phyloP scores from a whole-genome alignment of 331 rosid species.

The Acacia concinna region DNA sequence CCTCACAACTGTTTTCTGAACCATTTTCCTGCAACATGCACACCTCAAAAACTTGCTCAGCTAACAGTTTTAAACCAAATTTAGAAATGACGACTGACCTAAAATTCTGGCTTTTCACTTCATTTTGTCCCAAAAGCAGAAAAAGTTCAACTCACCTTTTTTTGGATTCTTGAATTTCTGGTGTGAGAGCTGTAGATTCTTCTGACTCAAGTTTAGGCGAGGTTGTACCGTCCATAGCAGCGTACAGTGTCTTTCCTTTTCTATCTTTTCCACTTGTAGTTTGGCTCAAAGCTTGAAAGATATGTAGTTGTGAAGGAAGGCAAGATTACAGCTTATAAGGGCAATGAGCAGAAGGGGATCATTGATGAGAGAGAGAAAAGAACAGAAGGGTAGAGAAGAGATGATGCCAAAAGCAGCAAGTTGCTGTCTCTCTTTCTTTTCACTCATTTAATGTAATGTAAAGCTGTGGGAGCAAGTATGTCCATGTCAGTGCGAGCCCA shows the following conservation, averaged over 20 bases:
- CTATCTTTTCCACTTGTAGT: background rate
- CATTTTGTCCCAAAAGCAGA: background rate
- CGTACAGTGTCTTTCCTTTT: background rate
- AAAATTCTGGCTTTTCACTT: background rate
- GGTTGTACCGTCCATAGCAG: conserved; percentile 44
- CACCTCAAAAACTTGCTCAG: conserved; percentile 13
- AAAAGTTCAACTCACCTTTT: conserved; percentile 42
- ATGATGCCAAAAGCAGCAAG: conserved; percentile 50
- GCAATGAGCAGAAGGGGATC: background rate
- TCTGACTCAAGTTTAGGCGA: conserved; percentile 51
- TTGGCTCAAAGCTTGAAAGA: conserved; percentile 14
- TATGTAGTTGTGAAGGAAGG: conserved; percentile 28
- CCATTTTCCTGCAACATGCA: conserved; percentile 58
- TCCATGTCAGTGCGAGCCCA: conserved; percentile 48
- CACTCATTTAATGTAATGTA: conserved; percentile 63
- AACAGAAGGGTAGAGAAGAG: conserved; percentile 31
- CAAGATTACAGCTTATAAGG: background rate
- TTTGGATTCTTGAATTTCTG: conserved; percentile 60
- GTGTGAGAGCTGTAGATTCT: conserved; percentile 32
- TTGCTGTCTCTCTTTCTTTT: conserved; percentile 53
- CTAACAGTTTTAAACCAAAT: conserved; percentile 18
- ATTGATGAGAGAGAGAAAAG: conserved; percentile 41
- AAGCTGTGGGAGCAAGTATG: conserved; percentile 39
- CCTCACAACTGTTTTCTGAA: conserved; percentile 66
- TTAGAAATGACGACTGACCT: background rate